Percentiles rank a stretch among this genome's conserved stretches.
Evolutionary conservation across 768 basidiomycete genomes (phyloP).

Genomic region (Xerocomellus intermedius): DNA sequence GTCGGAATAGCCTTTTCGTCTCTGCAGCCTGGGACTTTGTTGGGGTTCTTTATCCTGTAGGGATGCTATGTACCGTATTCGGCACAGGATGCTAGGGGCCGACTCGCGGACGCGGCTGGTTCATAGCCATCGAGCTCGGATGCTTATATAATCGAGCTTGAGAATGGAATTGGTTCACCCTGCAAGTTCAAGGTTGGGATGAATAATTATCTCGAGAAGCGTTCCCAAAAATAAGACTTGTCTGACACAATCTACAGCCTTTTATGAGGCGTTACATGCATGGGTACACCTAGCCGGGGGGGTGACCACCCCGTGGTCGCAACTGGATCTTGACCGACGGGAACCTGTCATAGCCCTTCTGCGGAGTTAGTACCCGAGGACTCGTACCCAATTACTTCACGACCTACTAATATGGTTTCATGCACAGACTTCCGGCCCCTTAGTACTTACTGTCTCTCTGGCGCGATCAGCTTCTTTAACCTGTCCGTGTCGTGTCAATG

Average conservation of each 20-base stretch:
- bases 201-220: slow-evolving; percentile 20
- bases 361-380: slow-evolving; percentile 35
- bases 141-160: slow-evolving; percentile 31
- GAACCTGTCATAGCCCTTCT: slow-evolving; percentile 24
- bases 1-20: slow-evolving; percentile 1
- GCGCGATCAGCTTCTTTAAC: slow-evolving; percentile 28
- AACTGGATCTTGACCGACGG: slow-evolving; percentile 28
- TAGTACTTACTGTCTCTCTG: slow-evolving; percentile 20
- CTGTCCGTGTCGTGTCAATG: slow-evolving; percentile 28
- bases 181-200: slow-evolving; percentile 22
- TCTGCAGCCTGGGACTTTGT: neutral
- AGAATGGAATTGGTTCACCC: slow-evolving; percentile 13
- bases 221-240: slow-evolving; percentile 7
- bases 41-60: slow-evolving; percentile 2
- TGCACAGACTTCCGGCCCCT: slow-evolving; percentile 33
- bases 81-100: slow-evolving; percentile 20
- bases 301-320: slow-evolving; percentile 26
- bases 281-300: slow-evolving; percentile 12
- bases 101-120: slow-evolving; percentile 8
- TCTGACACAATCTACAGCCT: slow-evolving; percentile 19
- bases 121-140: slow-evolving; percentile 29
- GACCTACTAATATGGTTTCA: slow-evolving; percentile 30
- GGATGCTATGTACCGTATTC: neutral
- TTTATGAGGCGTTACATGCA: slow-evolving; percentile 1
- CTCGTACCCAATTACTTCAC: slow-evolving; percentile 33